These are phyloP conservation scores for Suillus ampliporus DNA, from an alignment of 768 basidiomycete species.

Conservation along the genomic window DNA sequence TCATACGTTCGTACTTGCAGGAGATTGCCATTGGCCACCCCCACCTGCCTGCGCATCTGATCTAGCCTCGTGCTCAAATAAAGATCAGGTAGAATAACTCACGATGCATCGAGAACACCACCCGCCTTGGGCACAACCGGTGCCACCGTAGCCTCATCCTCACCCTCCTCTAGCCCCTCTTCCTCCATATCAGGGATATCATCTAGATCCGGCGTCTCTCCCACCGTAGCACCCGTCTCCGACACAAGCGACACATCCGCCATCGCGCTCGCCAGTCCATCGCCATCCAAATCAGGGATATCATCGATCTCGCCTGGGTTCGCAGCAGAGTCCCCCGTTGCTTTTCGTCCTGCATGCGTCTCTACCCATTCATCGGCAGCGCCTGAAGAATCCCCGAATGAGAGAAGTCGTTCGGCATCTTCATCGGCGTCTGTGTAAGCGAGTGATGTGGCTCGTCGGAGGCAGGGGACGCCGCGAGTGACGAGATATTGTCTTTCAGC, in stretches of 20 bases:
- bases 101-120: conserved; percentile 56
- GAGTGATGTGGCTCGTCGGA: conserved; percentile 89
- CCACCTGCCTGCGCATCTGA: conserved; percentile 52
- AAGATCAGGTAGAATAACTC: conserved; percentile 24
- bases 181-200: conserved; percentile 99
- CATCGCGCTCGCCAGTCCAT: conserved; percentile 50
- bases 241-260: conserved; percentile 50
- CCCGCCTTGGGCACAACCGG: conserved; percentile 62
- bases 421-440: conserved; percentile 96
- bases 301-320: conserved; percentile 78
- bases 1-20: conserved; percentile 98
- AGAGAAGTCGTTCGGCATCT: conserved; percentile 91
- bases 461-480: conserved; percentile 94
- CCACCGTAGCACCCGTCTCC: conserved; percentile 38
- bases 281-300: conserved; percentile 84
- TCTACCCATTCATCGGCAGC: conserved; percentile 96
- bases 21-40: conserved; percentile 79
- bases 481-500: conserved; percentile 96
- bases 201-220: conserved; percentile 89
- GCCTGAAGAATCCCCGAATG: conserved; percentile 70
- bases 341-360: conserved; percentile 85
- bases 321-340: conserved; percentile 53
- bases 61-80: conserved; percentile 11
- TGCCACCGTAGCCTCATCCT: conserved; percentile 83
- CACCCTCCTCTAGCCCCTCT: conserved; percentile 86